Evolutionary conservation across 345 rosid genomes (phyloP).

Genomic region (Bruguiera gymnorhiza): DNA sequence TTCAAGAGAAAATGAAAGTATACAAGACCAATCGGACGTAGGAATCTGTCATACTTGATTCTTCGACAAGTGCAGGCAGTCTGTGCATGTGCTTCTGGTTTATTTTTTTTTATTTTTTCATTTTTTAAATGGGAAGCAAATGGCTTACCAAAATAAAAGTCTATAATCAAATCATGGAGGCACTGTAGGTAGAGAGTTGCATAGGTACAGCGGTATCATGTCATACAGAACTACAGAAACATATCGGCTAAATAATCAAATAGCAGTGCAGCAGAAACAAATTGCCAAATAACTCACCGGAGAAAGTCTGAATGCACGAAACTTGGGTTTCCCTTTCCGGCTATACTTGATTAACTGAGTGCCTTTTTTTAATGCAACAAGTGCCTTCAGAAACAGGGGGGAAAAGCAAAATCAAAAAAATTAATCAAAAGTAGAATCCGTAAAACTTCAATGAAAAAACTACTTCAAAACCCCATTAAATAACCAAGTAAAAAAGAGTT

Average conservation of each 20-base stretch:
- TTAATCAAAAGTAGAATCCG: not conserved
- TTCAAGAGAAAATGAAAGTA: too few species aligned
- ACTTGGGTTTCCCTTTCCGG: constrained; percentile 90
- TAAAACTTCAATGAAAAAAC: not conserved
- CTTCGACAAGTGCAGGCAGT: too few species aligned
- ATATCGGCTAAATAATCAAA: not conserved
- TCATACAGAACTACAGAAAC: not conserved
- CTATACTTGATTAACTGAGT: constrained; percentile 84
- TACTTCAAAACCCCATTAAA: too few species aligned
- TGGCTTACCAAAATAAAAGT: too few species aligned
- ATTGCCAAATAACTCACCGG: constrained; percentile 44
- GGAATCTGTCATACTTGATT: too few species aligned
- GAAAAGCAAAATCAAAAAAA: constrained; percentile 7
- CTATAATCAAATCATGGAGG: too few species aligned
- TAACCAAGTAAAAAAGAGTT: too few species aligned
- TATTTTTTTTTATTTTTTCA: too few species aligned
- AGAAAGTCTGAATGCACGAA: constrained; percentile 50
- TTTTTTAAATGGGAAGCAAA: too few species aligned
- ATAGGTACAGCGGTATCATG: not conserved
- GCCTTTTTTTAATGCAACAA: constrained; percentile 74
- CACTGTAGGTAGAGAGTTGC: not conserved
- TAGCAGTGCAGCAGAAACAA: not conserved
- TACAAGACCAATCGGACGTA: too few species aligned
- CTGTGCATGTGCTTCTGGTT: too few species aligned
- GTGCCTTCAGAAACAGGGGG: constrained; percentile 55